Percentiles rank a stretch among this genome's conserved stretches.
Conservation (phyloP, 2,329 filamentous ascomycete genomes). For the Colletotrichum costaricense region DNA sequence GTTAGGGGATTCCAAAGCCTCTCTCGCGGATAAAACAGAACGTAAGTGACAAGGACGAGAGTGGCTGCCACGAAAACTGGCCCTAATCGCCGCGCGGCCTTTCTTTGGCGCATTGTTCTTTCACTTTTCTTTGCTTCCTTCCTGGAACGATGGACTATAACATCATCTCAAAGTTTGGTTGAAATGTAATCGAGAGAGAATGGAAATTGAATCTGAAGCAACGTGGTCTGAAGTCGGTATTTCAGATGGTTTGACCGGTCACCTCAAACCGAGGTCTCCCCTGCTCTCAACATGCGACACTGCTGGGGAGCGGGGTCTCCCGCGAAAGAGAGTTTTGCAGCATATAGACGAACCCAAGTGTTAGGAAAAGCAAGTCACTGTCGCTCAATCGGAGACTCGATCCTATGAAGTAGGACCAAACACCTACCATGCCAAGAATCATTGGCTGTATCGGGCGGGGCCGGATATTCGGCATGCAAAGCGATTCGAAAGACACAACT, state of each 20-base stretch:
- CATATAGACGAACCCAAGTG: not conserved
- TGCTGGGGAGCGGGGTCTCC: not conserved
- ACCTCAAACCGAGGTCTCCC: not conserved
- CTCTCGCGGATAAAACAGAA: not conserved
- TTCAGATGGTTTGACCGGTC: not conserved
- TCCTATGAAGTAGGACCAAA: not conserved
- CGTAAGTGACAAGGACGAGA: slow-evolving; percentile 3
- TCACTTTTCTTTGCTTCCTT: no score
- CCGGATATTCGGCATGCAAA: slow-evolving; percentile 15
- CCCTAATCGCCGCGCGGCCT: slow-evolving; percentile 8
- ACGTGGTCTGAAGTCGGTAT: not conserved
- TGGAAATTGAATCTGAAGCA: not conserved
- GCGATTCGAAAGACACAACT: not conserved
- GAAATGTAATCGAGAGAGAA: not conserved
- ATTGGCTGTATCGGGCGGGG: slow-evolving; percentile 13
- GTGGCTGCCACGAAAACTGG: not conserved
- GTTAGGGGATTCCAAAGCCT: not conserved
- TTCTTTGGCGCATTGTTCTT: slow-evolving; percentile 10
- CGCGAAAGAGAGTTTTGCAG: slow-evolving; percentile 4
- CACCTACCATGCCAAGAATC: slow-evolving; percentile 8
- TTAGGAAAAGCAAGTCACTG: not conserved
- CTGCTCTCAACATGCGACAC: slow-evolving; percentile 15
- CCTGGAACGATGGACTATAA: not conserved
- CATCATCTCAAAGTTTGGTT: not conserved
- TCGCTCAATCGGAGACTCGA: not conserved